phyloP scores from a whole-genome alignment of 306 rosid species.

The Cicer arietinum region DNA sequence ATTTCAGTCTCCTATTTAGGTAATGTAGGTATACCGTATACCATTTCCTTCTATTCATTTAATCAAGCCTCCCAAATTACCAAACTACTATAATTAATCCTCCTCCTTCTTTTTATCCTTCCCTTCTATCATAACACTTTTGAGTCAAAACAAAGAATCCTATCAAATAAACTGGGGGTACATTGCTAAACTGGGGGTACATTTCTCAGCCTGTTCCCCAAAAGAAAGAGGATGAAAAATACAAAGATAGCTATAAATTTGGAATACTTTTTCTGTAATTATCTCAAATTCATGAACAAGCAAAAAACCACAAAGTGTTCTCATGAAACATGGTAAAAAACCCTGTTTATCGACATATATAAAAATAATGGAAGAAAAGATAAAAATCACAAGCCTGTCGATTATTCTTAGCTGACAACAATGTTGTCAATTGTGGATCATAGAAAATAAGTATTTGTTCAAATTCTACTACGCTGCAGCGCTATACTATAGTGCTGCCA shows the following conservation, averaged over 20 bases:
- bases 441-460: too few relatives aligned
- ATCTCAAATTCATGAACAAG: background rate
- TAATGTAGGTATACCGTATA: too few relatives aligned
- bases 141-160: background rate
- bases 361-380: background rate
- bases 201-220: background rate
- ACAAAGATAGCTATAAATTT: too few relatives aligned
- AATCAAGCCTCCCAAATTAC: too few relatives aligned
- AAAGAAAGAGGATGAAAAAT: background rate
- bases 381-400: background rate
- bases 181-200: background rate
- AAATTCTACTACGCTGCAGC: too few relatives aligned
- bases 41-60: too few relatives aligned
- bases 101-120: too few relatives aligned
- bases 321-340: constrained; percentile 6
- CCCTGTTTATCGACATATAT: constrained; percentile 3
- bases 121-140: too few relatives aligned
- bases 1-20: too few relatives aligned
- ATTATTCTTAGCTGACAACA: constrained; percentile 8
- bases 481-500: too few relatives aligned
- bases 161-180: background rate
- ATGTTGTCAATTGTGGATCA: too few relatives aligned
- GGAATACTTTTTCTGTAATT: background rate
- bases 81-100: too few relatives aligned
- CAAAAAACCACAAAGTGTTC: background rate